Conservation (phyloP, 2,329 filamentous ascomycete species). For the Botrytis medusae region DNA sequence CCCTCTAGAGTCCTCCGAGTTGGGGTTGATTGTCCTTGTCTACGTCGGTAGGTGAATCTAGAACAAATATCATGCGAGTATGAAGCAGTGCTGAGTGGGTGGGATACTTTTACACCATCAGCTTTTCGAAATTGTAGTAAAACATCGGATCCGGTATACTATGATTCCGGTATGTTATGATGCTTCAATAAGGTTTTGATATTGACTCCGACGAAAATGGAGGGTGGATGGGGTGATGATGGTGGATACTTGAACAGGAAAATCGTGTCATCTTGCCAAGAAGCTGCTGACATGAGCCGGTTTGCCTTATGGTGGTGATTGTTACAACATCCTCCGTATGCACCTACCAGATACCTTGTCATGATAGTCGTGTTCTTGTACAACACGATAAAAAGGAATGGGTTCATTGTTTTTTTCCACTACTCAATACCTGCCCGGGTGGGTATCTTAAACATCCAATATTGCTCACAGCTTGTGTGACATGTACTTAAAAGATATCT, state of each 20-base stretch:
- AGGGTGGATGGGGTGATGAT: not conserved
- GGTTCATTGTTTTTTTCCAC: not conserved
- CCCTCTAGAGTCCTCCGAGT: not conserved
- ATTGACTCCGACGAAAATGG: not conserved
- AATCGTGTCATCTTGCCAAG: not conserved
- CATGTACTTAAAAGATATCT: not conserved
- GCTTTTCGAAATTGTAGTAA: not conserved
- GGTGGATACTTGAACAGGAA: too few species aligned
- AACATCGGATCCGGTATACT: constrained; percentile 9
- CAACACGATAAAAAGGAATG: not conserved
- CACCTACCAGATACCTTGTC: not conserved
- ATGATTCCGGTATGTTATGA: not conserved
- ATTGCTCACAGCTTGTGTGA: constrained; percentile 1
- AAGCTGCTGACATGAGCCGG: not conserved
- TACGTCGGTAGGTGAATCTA: not conserved
- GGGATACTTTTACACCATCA: not conserved
- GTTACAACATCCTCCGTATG: not conserved
- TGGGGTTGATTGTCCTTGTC: not conserved
- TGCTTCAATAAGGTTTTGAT: not conserved
- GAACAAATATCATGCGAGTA: not conserved
- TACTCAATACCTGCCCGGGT: not conserved
- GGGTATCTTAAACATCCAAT: not conserved
- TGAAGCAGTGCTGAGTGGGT: not conserved
- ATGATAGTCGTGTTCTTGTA: not conserved
- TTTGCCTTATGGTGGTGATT: not conserved